Evolutionary conservation across 441 rosid species (phyloP).

Genomic region (Syzygium syzygioides): DNA sequence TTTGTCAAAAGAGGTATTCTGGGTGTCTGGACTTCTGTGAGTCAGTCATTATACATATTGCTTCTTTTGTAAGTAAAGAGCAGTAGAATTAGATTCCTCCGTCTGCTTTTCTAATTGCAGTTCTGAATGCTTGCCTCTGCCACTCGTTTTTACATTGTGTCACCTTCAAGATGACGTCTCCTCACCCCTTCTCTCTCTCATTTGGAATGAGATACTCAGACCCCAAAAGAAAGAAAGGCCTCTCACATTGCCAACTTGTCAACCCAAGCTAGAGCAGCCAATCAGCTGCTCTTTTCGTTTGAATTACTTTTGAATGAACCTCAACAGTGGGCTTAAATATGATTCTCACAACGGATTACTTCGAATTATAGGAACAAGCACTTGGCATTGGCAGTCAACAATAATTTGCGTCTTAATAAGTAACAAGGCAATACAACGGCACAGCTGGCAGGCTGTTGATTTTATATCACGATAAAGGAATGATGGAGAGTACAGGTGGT

Average conservation of each 20-base stretch:
- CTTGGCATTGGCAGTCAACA: not conserved
- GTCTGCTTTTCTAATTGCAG: conserved; percentile 4
- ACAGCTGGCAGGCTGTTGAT: not conserved
- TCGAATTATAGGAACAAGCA: not conserved
- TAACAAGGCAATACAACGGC: not conserved
- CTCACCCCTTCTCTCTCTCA: not conserved
- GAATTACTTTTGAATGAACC: not conserved
- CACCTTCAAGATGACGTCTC: conserved; percentile 13
- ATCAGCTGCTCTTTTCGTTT: not conserved
- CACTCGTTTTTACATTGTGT: conserved; percentile 4
- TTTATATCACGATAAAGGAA: not conserved
- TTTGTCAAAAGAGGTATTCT: not conserved
- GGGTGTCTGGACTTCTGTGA: not conserved
- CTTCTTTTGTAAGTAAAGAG: conserved; percentile 7
- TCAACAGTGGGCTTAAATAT: not conserved
- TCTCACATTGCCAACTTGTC: not conserved
- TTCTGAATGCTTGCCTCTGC: not conserved
- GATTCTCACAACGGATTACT: not conserved
- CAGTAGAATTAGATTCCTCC: conserved; percentile 25
- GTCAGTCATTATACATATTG: conserved; percentile 5
- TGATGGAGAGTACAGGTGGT: not conserved
- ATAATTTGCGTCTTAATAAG: not conserved
- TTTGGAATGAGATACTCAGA: not conserved
- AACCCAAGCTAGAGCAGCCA: not conserved
- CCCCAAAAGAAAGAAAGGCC: not conserved